These are phyloP conservation scores for Wickerhamomyces rabaulensis DNA, from an alignment of 805 yeast species.

Conservation along the genomic window DNA sequence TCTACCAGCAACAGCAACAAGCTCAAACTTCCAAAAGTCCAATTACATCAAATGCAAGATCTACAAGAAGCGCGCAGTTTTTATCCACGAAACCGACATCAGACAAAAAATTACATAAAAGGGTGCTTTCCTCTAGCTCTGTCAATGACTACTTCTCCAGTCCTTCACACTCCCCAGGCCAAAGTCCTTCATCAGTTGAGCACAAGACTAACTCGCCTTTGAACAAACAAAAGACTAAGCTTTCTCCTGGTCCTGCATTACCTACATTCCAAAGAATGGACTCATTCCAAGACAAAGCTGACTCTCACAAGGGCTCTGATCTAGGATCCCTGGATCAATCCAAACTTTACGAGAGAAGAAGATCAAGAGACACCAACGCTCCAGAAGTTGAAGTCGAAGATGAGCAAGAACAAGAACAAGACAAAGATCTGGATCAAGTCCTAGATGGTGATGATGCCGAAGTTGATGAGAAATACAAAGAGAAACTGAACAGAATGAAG, in stretches of 20 bases:
- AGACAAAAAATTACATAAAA: constrained; percentile 19
- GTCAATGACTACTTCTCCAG: constrained; percentile 13
- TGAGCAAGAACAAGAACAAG: constrained; percentile 4
- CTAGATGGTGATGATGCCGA: constrained; percentile 3
- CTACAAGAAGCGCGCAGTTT: constrained; percentile 5
- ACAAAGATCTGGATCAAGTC: not conserved
- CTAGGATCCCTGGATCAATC: constrained; percentile 12
- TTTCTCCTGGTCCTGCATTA: constrained; percentile 12
- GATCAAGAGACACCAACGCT: constrained; percentile 10
- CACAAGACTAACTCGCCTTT: not conserved
- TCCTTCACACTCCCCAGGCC: not conserved
- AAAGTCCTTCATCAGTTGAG: constrained; percentile 2
- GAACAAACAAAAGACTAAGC: not conserved
- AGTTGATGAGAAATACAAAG: constrained; percentile 10
- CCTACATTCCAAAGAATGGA: constrained; percentile 22
- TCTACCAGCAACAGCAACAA: constrained; percentile 10
- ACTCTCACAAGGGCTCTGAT: not conserved
- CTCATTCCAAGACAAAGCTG: constrained; percentile 1
- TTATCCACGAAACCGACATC: constrained; percentile 3
- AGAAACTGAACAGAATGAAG: constrained; percentile 16
- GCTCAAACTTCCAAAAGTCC: constrained; percentile 2
- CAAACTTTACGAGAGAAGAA: constrained; percentile 19
- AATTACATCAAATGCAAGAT: constrained; percentile 8
- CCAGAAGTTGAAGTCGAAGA: constrained; percentile 6
- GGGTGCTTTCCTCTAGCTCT: constrained; percentile 20